Base-by-base conservation (phyloP, 2,329 filamentous ascomycete genomes). In the Tolypocladium tundrense region DNA sequence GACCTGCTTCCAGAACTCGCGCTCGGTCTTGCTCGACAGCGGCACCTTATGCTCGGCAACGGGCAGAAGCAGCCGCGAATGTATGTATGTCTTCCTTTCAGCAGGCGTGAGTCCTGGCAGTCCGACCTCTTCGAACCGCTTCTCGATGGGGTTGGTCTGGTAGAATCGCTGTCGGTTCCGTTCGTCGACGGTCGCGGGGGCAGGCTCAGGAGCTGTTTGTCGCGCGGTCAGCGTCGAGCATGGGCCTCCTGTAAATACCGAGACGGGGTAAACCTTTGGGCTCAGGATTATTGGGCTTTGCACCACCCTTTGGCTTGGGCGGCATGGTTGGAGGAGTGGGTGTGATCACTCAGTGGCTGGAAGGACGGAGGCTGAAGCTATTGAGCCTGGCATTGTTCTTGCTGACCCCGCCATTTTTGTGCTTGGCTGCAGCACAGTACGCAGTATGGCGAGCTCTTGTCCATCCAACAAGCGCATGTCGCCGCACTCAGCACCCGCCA, bases 1-100 rank as follows among this genome's bases (percentile, higher is more conserved):
- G 61, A 82, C 73, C 53, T 74, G 72, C 69, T 81, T 81, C 82
- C 82, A 85, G 66, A 81, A 77, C 64, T 84, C 81, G 65, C 78
- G 77, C 65, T 82, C 77, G 33, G 77, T 69, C 68, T 82, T 82
- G 68, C 74, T 69, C 60, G 69, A 72, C 40, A 73, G 67, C 50
- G 65, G 60, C 4, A 76, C 63, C 13, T 64, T 65, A 54, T 67
- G 70, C 59, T 72, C 67, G 51, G 71, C 71, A 42, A 75, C 72
- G 52, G 73, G 73, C 50, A 71, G 71, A 45, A 81, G 72, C 58
- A 80, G 75, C 62, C 76, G 72, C 21, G 75, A 66, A 68, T 78
- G 76, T 42, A 75, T 66, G 71, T 78, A 83, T 27, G 74, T 75
- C 63, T 77, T 76, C 59, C 74, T 76, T 58, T 84, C 80, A 56